These are phyloP conservation scores for Fusarium sp. DNA, from an alignment of 2,329 filamentous ascomycete species.

Conservation along the genomic window DNA sequence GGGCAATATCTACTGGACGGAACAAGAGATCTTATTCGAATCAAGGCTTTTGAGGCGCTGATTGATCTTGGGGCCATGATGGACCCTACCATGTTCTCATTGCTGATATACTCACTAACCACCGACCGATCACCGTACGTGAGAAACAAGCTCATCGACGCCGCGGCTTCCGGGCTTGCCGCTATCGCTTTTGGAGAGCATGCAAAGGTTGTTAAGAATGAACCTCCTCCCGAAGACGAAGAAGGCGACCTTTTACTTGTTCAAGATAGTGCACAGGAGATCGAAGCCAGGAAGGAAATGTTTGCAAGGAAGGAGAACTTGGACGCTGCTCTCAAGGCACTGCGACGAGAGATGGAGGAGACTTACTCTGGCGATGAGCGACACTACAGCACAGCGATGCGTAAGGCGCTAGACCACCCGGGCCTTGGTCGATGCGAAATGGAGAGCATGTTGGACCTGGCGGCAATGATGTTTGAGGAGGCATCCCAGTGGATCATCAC, in stretches of 20 bases:
- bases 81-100: constrained; percentile 64
- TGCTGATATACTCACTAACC: constrained; percentile 68
- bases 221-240: constrained; percentile 50
- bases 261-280: constrained; percentile 57
- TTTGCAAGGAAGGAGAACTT: constrained; percentile 74
- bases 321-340: constrained; percentile 61
- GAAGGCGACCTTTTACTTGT: constrained; percentile 53
- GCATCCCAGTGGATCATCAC: constrained; percentile 55
- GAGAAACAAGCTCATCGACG: constrained; percentile 68
- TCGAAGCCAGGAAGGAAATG: constrained; percentile 69
- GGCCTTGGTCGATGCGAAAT: constrained; percentile 54
- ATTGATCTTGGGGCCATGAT: constrained; percentile 71
- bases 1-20: constrained; percentile 73
- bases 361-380: constrained; percentile 51
- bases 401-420: constrained; percentile 54
- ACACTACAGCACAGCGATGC: constrained; percentile 55
- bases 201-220: constrained; percentile 56
- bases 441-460: constrained; percentile 56
- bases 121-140: constrained; percentile 73
- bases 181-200: constrained; percentile 72
- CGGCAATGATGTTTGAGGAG: constrained; percentile 60
- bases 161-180: constrained; percentile 69
- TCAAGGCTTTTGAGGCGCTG: constrained; percentile 73
- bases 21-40: constrained; percentile 70
- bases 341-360: constrained; percentile 57